phyloP scores from a whole-genome alignment of 352 stramenopile species.

The Phytophthora podocarpi region DNA sequence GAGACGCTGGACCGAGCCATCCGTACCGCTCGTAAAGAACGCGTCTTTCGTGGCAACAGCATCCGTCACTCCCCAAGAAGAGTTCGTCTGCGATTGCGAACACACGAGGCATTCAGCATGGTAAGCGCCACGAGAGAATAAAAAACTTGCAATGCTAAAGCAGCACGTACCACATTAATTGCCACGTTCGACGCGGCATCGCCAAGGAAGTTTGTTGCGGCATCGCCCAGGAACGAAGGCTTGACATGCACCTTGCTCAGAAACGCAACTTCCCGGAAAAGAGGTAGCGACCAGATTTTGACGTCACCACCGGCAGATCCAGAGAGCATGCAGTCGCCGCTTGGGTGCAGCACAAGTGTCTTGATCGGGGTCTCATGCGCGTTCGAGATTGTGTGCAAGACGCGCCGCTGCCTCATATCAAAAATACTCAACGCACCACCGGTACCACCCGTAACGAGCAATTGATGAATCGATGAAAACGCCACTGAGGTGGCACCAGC shows the following conservation, averaged over 20 bases:
- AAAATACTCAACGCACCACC: conserved; percentile 85
- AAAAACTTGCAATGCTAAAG: not conserved
- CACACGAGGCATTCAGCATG: not conserved
- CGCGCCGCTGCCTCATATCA: conserved; percentile 85
- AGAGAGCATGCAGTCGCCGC: conserved; percentile 81
- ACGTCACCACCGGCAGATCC: conserved; percentile 83
- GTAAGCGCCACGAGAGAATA: not conserved
- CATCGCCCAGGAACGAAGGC: conserved; percentile 79
- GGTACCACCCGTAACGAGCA: conserved; percentile 84
- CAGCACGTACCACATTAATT: conserved; percentile 77
- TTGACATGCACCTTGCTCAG: conserved; percentile 81
- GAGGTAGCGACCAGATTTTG: conserved; percentile 89
- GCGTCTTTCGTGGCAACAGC: conserved; percentile 77
- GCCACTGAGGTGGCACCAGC: conserved; percentile 73
- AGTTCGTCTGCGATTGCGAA: conserved; percentile 60
- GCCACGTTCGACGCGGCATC: conserved; percentile 86
- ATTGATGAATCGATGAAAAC: conserved; percentile 81
- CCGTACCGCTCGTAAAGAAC: conserved; percentile 86
- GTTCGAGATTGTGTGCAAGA: conserved; percentile 83
- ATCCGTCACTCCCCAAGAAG: conserved; percentile 85
- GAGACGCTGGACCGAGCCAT: conserved; percentile 83
- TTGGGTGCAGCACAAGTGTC: conserved; percentile 78
- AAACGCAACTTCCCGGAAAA: conserved; percentile 82
- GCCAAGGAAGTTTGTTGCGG: conserved; percentile 75
- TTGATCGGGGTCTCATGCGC: conserved; percentile 88